These are phyloP conservation scores for Bimuria novae-zelandiae DNA, from an alignment of 2,329 filamentous ascomycete species.

Conservation along the genomic window DNA sequence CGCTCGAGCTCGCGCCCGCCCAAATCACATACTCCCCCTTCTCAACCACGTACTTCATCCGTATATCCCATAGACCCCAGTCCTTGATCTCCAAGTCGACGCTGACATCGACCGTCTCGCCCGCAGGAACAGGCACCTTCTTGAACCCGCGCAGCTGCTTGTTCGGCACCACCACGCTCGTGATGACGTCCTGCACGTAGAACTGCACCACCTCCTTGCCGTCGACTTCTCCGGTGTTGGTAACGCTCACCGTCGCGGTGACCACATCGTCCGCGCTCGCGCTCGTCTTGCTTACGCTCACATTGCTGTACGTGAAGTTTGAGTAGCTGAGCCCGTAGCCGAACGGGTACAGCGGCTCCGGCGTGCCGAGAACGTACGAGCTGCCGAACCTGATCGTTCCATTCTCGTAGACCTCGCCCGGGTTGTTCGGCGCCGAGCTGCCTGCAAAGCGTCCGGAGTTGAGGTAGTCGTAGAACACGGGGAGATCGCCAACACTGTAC, in stretches of 20 bases:
- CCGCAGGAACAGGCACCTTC: conserved; percentile 66
- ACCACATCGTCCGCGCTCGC: conserved; percentile 59
- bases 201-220: conserved; percentile 71
- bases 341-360: conserved; percentile 66
- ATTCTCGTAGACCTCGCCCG: conserved; percentile 60
- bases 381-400: conserved; percentile 67
- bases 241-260: conserved; percentile 65
- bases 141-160: conserved; percentile 68
- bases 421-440: conserved; percentile 53
- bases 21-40: conserved; percentile 68
- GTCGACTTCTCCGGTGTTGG: conserved; percentile 60
- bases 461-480: conserved; percentile 73
- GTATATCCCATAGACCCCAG: conserved; percentile 61
- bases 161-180: conserved; percentile 67
- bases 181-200: conserved; percentile 67
- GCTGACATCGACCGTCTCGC: conserved; percentile 59
- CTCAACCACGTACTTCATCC: conserved; percentile 75
- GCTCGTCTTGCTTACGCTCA: conserved; percentile 56
- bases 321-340: conserved; percentile 71
- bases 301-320: conserved; percentile 63
- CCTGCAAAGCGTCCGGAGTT: conserved; percentile 62
- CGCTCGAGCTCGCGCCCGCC: conserved; percentile 63
- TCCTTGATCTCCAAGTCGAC: conserved; percentile 58
- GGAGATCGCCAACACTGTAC: conserved; percentile 67
- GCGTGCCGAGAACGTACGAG: conserved; percentile 66